A percentile compares a stretch with the other conserved stretches of the same genome.
phyloP scores from a whole-genome alignment of 73 alveolate species.

The Paramecium sexaurelia region DNA sequence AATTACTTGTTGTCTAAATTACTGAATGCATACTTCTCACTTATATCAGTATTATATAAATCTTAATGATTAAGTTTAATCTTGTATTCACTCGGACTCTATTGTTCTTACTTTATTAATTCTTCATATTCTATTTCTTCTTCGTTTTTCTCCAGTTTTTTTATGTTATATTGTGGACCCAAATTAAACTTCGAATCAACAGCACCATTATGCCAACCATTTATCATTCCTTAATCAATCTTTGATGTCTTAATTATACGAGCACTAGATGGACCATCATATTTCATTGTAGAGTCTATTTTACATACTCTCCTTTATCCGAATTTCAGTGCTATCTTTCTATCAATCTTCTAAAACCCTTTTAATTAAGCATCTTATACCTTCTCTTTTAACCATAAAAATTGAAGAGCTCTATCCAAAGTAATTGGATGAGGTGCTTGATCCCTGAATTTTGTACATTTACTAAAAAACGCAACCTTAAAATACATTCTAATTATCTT shows the following conservation, averaged over 20 bases:
- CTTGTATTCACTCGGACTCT: background rate
- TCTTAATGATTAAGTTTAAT: background rate
- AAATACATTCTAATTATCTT: background rate
- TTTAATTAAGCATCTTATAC: background rate
- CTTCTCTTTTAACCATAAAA: background rate
- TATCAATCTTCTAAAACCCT: background rate
- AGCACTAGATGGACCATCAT: background rate
- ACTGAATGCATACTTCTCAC: background rate
- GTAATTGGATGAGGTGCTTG: background rate
- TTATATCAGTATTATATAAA: background rate
- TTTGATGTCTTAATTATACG: background rate
- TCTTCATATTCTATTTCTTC: background rate
- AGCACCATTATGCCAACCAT: slow-evolving; percentile 45
- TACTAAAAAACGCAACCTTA: background rate
- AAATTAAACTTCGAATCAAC: background rate
- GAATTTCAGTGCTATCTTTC: background rate
- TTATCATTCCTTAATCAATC: background rate
- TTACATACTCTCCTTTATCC: slow-evolving; percentile 19
- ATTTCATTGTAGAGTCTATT: background rate
- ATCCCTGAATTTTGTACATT: background rate
- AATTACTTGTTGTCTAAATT: background rate
- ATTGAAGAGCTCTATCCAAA: background rate
- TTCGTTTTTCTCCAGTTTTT: background rate
- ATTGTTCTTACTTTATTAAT: background rate
- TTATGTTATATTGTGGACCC: background rate